These are phyloP conservation scores for Chaetomium tenue DNA, from an alignment of 495 filamentous ascomycete species.

Conservation along the genomic window DNA sequence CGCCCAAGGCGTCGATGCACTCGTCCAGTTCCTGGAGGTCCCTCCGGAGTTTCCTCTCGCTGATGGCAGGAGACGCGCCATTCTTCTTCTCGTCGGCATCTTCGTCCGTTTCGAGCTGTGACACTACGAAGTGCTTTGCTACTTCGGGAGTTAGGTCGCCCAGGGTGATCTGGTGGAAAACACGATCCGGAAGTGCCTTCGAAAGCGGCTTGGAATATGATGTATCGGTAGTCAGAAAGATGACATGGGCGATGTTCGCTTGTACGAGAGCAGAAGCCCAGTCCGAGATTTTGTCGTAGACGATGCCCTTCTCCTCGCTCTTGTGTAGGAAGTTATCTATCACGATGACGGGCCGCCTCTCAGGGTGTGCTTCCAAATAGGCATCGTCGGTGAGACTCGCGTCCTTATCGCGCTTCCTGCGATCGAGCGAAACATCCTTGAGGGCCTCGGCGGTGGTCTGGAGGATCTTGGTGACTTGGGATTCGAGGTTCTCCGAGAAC, in stretches of 20 bases:
- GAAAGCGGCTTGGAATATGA: constrained; percentile 85
- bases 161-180: constrained; percentile 80
- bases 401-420: constrained; percentile 72
- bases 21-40: constrained; percentile 66
- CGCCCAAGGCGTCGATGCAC: constrained; percentile 78
- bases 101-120: constrained; percentile 59
- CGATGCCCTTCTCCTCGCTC: constrained; percentile 63
- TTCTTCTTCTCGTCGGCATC: constrained; percentile 23
- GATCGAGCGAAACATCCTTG: constrained; percentile 68
- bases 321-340: constrained; percentile 94
- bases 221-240: constrained; percentile 92
- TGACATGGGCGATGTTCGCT: constrained; percentile 89
- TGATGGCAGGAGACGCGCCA: constrained; percentile 16
- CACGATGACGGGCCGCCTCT: constrained; percentile 78
- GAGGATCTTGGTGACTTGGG: constrained; percentile 87
- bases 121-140: constrained; percentile 86
- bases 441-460: constrained; percentile 81
- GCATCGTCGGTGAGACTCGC: constrained; percentile 74
- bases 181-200: constrained; percentile 83
- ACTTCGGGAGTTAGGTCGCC: constrained; percentile 83
- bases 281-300: constrained; percentile 88
- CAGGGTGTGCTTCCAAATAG: constrained; percentile 87
- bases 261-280: constrained; percentile 88
- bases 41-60: constrained; percentile 44
- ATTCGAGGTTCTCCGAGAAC: constrained; percentile 91